Evolutionary conservation across 208 protist species (phyloP).

Genomic region (Histomonas meleagridis): DNA sequence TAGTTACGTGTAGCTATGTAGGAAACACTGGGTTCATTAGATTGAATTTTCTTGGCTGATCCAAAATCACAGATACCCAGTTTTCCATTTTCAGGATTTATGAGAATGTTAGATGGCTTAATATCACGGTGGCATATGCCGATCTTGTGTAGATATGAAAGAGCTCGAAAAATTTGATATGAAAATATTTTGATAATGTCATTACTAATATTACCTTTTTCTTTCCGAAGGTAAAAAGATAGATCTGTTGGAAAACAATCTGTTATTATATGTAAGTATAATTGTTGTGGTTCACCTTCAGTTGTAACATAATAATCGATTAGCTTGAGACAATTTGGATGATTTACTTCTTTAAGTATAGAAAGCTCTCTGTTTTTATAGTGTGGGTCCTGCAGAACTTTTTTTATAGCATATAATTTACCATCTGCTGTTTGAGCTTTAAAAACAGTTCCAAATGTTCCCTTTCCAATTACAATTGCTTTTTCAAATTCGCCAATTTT

Average conservation of each 20-base stretch:
- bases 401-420: background rate
- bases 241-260: constrained; percentile 22
- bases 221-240: background rate
- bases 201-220: background rate
- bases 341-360: background rate
- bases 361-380: constrained; percentile 8
- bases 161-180: background rate
- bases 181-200: background rate
- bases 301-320: background rate
- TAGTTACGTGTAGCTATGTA: background rate
- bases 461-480: background rate
- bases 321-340: background rate
- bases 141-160: background rate
- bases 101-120: background rate
- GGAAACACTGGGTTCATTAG: background rate
- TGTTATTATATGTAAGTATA: background rate
- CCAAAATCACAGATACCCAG: constrained; percentile 22
- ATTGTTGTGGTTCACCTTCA: background rate
- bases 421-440: background rate
- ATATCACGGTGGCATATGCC: background rate
- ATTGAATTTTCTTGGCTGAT: background rate
- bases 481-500: too few species aligned
- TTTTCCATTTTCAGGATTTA: background rate
- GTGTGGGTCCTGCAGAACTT: background rate
- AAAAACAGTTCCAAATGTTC: background rate